phyloP scores from a whole-genome alignment of 2,329 filamentous ascomycete genomes.

The Neonectria punicea region DNA sequence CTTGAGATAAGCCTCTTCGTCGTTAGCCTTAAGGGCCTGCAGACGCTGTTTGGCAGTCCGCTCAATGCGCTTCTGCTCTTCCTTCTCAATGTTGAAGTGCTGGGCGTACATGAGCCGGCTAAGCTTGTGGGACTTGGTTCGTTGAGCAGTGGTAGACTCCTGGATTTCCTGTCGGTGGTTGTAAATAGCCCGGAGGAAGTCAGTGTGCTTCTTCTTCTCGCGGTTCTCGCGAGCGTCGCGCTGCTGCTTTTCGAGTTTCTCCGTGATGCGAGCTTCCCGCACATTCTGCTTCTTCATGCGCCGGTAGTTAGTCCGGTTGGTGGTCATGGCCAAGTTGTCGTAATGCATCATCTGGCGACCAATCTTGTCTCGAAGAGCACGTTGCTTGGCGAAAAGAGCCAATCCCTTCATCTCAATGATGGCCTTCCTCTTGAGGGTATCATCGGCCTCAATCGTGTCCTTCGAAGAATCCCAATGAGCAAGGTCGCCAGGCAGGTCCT shows the following conservation, averaged over 20 bases:
- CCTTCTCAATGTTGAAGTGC: constrained; percentile 97
- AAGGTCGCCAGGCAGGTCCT: constrained; percentile 84
- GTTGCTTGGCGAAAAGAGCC: constrained; percentile 87
- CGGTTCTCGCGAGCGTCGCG: constrained; percentile 94
- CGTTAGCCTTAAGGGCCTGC: constrained; percentile 97
- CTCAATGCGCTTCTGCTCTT: constrained; percentile 98
- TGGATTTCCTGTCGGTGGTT: constrained; percentile 83
- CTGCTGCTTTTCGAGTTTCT: constrained; percentile 99
- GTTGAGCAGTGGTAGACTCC: constrained; percentile 73
- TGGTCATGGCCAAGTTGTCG: constrained; percentile 96
- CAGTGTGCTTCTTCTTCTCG: constrained; percentile 96
- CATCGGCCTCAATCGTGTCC: constrained; percentile 74
- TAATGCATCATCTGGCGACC: constrained; percentile 94
- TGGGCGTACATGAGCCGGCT: constrained; percentile 89
- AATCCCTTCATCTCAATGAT: constrained; percentile 96
- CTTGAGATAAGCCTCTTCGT: constrained; percentile 98
- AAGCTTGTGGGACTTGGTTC: constrained; percentile 83
- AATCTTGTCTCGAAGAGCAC: constrained; percentile 84
- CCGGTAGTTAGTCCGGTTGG: constrained; percentile 89
- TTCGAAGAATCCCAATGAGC: constrained; percentile 87
- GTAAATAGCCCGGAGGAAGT: constrained; percentile 89
- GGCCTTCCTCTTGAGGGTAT: constrained; percentile 86
- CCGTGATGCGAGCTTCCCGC: constrained; percentile 93
- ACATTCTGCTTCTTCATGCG: constrained; percentile 98
- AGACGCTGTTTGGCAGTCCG: constrained; percentile 99